phyloP scores from a whole-genome alignment of 2,329 filamentous ascomycete genomes.

The Elsinoe arachidis region DNA sequence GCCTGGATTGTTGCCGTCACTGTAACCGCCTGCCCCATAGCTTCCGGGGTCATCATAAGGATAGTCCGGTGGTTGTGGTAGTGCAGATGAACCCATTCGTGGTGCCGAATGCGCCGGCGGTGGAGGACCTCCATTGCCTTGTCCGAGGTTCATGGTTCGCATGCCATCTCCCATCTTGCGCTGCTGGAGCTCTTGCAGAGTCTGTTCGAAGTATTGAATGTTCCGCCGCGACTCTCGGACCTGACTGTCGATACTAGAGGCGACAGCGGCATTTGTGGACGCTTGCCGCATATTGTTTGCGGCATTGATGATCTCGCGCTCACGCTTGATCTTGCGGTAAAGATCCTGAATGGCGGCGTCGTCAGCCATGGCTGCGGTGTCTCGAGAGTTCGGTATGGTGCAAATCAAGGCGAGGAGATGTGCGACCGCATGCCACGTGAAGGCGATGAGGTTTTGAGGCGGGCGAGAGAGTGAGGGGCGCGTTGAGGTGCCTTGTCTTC shows the following conservation, averaged over 20 bases:
- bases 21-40: conserved; percentile 54
- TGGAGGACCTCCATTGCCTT: conserved; percentile 35
- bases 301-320: conserved; percentile 88
- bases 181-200: conserved; percentile 78
- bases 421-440: neutral
- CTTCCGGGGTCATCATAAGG: conserved; percentile 15
- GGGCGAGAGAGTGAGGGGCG: neutral
- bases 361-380: conserved; percentile 42
- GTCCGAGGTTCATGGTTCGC: conserved; percentile 55
- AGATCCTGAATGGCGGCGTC: conserved; percentile 67
- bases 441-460: neutral
- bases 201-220: conserved; percentile 91
- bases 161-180: conserved; percentile 63
- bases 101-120: conserved; percentile 18
- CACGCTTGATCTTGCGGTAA: conserved; percentile 93
- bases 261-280: conserved; percentile 85
- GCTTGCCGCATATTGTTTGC: conserved; percentile 92
- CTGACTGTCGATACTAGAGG: conserved; percentile 83
- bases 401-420: neutral
- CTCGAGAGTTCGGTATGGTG: neutral
- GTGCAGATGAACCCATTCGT: conserved; percentile 21
- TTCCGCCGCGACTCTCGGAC: conserved; percentile 90
- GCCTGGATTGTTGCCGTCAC: conserved; percentile 56
- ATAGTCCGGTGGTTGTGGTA: conserved; percentile 7
- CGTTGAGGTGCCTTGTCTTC: neutral